A percentile compares a stretch with the other conserved stretches of the same genome.
Evolutionary conservation across 306 rosid genomes (phyloP).

Genomic region (Prosopis cineraria): DNA sequence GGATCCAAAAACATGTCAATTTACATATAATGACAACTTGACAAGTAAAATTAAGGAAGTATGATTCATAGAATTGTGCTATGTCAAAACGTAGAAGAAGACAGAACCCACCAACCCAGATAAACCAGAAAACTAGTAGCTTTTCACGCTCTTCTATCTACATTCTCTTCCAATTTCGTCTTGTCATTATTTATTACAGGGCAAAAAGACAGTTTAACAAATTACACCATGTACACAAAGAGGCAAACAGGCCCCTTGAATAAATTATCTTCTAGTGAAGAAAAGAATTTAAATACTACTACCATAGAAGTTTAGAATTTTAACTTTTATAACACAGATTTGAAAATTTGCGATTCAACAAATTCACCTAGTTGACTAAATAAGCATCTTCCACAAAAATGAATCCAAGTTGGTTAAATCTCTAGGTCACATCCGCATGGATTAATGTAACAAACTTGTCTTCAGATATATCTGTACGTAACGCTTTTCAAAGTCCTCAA

Average conservation of each 20-base stretch:
- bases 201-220: not conserved
- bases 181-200: not conserved
- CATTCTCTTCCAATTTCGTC: not conserved
- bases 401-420: not conserved
- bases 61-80: not conserved
- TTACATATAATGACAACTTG: not conserved
- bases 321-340: not conserved
- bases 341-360: not conserved
- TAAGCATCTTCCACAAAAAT: conserved; percentile 1
- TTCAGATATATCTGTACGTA: not conserved
- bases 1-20: conserved; percentile 1
- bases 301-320: not conserved
- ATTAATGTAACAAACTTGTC: not conserved
- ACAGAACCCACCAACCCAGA: not conserved
- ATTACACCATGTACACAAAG: not conserved
- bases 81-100: not conserved
- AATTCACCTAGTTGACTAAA: not conserved
- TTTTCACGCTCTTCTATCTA: conserved; percentile 3
- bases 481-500: conserved; percentile 14
- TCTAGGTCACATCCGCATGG: conserved; percentile 3
- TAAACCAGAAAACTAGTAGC: not conserved
- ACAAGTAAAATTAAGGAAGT: not conserved
- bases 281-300: not conserved
- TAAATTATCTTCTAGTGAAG: not conserved
- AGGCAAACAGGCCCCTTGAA: not conserved